Conservation (phyloP, 495 filamentous ascomycete genomes). For the Hyaloscypha variabilis region DNA sequence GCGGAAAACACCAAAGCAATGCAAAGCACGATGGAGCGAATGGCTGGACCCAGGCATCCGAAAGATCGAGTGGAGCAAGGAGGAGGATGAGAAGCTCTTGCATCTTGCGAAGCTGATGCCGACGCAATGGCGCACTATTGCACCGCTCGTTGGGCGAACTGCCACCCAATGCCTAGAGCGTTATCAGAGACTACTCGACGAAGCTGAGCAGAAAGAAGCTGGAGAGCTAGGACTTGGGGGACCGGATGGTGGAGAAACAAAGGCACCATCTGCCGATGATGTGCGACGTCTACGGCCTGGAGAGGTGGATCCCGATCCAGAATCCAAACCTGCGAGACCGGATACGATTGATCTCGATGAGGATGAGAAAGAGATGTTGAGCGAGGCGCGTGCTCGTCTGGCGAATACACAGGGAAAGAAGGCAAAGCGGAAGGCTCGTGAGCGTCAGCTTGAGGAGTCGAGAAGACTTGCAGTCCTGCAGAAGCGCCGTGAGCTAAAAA, state of each 20-base stretch:
- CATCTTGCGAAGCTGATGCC: constrained; percentile 98
- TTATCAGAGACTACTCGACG: constrained; percentile 94
- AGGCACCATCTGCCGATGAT: constrained; percentile 91
- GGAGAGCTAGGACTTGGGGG: constrained; percentile 84
- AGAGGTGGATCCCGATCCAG: constrained; percentile 93
- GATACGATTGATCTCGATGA: constrained; percentile 98
- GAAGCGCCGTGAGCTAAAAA: constrained; percentile 95
- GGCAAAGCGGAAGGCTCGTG: constrained; percentile 95
- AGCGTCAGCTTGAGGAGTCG: constrained; percentile 94
- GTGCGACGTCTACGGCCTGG: constrained; percentile 87
- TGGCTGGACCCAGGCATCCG: constrained; percentile 98
- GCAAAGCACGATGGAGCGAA: constrained; percentile 97
- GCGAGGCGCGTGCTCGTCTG: constrained; percentile 91
- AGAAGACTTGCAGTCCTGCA: constrained; percentile 85
- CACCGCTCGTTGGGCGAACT: constrained; percentile 92
- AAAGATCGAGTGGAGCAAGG: constrained; percentile 98
- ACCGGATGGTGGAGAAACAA: constrained; percentile 82
- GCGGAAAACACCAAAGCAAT: constrained; percentile 97
- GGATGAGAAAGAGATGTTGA: constrained; percentile 99
- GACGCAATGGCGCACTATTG: constrained; percentile 98
- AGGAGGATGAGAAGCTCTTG: constrained; percentile 97
- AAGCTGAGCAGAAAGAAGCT: constrained; percentile 86
- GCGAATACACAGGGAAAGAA: constrained; percentile 99
- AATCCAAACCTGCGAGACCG: constrained; percentile 94
- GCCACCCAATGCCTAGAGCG: constrained; percentile 96